Evolutionary conservation across 306 rosid species (phyloP), one percentile per base, ranked within the genome.

Genomic region (Castanospermum australe): DNA sequence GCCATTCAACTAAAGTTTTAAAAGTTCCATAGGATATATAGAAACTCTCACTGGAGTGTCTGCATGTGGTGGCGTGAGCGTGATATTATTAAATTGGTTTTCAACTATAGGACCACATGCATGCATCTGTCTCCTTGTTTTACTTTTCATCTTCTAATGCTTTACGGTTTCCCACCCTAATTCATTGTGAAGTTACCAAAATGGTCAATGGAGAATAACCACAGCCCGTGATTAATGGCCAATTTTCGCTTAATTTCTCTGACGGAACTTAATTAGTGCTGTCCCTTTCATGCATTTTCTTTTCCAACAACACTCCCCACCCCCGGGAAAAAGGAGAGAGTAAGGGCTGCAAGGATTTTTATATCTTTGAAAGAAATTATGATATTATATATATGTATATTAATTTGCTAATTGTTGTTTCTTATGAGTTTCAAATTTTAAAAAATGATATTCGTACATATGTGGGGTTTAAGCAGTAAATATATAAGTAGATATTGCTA

Each of bases 11-110:
- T 73, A 70, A 82, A 39, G 63, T 48, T 78, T 47, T 70, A 59
- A 76, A 82, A 80, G 45, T 50, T 52, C 68, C 8, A 15, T 50
- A 21, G 63, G 83, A 79, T 66, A 81, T 73, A 75, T 86, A 56
- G 88, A 87, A 87, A 82, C 76, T 69, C 86, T 83, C 86, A 65
- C 80, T 71, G 42, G 21, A 42, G 84, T 81, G 88, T 84, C 81
- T 88, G 85, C 92, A 89, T 89, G 90, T 87, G 96, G 90, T 81
- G 83, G 90, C 81, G 87, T 88, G 89, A 83, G 96, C 84, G 90
- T 87, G 89, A 91, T 82, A 78, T 51, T 86, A 88, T 87, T 89
- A 78, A 86, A 84, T 84, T 84, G 52, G 7, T 69, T 68, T n/a
- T 75, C 36, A 67, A 75, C 67, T 0, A 57, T 81, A 48, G 85